Evolutionary conservation across 352 stramenopile genomes (phyloP).

Genomic region (Phytophthora fragariae): DNA sequence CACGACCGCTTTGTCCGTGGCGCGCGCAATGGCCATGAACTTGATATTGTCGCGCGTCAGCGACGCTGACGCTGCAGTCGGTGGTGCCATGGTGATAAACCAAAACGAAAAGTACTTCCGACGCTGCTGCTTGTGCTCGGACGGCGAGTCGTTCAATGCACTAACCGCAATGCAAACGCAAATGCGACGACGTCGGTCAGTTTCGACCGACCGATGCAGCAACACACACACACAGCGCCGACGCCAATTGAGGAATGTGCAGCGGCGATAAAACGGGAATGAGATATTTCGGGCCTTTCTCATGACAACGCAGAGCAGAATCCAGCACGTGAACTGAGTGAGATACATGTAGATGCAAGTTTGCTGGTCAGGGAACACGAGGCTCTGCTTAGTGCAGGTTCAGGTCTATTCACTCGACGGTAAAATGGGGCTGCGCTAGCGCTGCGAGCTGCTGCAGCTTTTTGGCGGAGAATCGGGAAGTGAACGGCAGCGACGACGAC

Average conservation of each 20-base stretch:
- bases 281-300: slow-evolving; percentile 41
- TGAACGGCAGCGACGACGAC: slow-evolving; percentile 46
- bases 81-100: slow-evolving; percentile 29
- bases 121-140: not conserved
- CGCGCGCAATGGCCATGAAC: slow-evolving; percentile 83
- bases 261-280: slow-evolving; percentile 18
- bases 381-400: slow-evolving; percentile 2
- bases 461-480: slow-evolving; percentile 39
- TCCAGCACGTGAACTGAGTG: slow-evolving; percentile 23
- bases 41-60: slow-evolving; percentile 86
- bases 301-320: slow-evolving; percentile 24
- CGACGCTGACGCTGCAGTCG: slow-evolving; percentile 37
- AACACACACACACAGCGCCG: not conserved
- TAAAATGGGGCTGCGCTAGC: slow-evolving; percentile 46
- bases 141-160: slow-evolving; percentile 30
- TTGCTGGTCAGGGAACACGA: slow-evolving; percentile 9
- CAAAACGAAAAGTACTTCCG: too few species aligned
- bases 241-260: slow-evolving; percentile 25
- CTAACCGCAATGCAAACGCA: slow-evolving; percentile 13
- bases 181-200: slow-evolving; percentile 7
- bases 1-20: slow-evolving; percentile 84
- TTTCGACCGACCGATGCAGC: not conserved
- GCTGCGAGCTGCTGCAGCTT: slow-evolving; percentile 51
- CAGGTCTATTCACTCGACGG: slow-evolving; percentile 37
- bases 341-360: too few species aligned